Evolutionary conservation across 129 eudicot genomes (phyloP).

Genomic region (Chrysanthemum seticuspe): DNA sequence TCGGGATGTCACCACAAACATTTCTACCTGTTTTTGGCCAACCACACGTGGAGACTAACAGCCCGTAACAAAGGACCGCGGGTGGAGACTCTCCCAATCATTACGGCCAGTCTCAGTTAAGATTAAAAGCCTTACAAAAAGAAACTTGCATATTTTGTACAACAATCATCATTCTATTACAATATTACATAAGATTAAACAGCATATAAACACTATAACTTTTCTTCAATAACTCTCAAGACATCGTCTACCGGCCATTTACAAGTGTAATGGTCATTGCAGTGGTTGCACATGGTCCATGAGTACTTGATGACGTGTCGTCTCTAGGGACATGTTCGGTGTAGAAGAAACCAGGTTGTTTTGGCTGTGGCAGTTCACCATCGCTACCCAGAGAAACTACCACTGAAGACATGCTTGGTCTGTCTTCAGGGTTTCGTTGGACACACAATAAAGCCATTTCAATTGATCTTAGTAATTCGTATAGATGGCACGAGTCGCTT

Average conservation of each 20-base stretch:
- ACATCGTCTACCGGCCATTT: slow-evolving; percentile 20
- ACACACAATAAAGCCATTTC: slow-evolving; percentile 47
- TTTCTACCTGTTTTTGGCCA: too few relatives aligned
- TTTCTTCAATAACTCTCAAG: neutral
- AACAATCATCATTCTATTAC: too few relatives aligned
- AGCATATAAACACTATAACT: neutral
- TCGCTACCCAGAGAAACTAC: slow-evolving; percentile 43
- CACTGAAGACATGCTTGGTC: slow-evolving; percentile 53
- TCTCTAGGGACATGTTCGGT: slow-evolving; percentile 37
- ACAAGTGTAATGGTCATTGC: slow-evolving; percentile 36
- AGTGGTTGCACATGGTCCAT: slow-evolving; percentile 14
- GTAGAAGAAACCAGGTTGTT: slow-evolving; percentile 53
- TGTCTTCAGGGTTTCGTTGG: slow-evolving; percentile 46
- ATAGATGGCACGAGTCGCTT: slow-evolving; percentile 24
- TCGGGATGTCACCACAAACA: too few relatives aligned
- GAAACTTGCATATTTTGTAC: too few relatives aligned
- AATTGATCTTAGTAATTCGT: slow-evolving; percentile 41
- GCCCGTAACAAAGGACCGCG: too few relatives aligned
- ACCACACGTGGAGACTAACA: too few relatives aligned
- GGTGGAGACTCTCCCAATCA: too few relatives aligned
- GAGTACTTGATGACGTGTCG: slow-evolving; percentile 23
- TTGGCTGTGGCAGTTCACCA: slow-evolving; percentile 33
- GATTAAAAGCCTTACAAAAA: too few relatives aligned
- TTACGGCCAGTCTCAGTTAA: too few relatives aligned
- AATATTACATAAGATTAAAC: neutral